These are phyloP conservation scores for Pontederia crassipes DNA, from an alignment of 176 grass and related monocot genomes.

Conservation along the genomic window DNA sequence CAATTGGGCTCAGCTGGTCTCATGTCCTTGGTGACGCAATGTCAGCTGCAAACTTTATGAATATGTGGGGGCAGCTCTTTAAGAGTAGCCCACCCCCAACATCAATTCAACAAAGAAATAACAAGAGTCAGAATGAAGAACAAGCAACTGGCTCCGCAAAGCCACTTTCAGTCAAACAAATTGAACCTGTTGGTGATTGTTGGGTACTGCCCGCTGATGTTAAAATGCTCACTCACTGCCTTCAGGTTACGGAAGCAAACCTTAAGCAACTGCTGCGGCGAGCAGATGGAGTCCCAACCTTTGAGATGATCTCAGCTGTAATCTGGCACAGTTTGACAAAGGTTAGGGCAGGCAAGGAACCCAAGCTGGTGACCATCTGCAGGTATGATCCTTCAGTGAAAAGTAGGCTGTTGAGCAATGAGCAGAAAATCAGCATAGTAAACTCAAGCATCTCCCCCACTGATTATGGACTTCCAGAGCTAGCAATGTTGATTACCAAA, in stretches of 20 bases:
- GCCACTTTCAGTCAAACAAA: constrained; percentile 47
- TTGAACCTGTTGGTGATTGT: constrained; percentile 48
- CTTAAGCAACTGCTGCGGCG: constrained; percentile 24
- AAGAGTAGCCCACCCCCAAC: constrained; percentile 18
- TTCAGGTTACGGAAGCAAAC: constrained; percentile 35
- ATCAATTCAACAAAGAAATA: constrained; percentile 4
- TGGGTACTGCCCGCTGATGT: constrained; percentile 36
- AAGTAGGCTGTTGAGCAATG: constrained; percentile 46
- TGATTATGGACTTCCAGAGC: constrained; percentile 53
- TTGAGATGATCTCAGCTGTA: constrained; percentile 63
- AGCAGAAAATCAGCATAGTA: constrained; percentile 48
- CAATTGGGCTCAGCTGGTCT: constrained; percentile 82
- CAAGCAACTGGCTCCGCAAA: not conserved
- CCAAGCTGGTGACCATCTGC: constrained; percentile 47
- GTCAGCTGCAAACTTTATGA: constrained; percentile 52
- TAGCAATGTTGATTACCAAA: constrained; percentile 56
- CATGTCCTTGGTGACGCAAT: constrained; percentile 70
- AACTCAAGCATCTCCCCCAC: constrained; percentile 33
- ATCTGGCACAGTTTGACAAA: constrained; percentile 62
- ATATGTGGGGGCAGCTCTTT: constrained; percentile 57
- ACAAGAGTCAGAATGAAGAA: constrained; percentile 16
- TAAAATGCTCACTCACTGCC: constrained; percentile 61
- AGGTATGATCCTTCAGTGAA: constrained; percentile 25
- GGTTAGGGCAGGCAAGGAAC: constrained; percentile 32
- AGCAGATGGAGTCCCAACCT: constrained; percentile 13